A percentile compares a stretch with the other conserved stretches of the same genome.
These are phyloP conservation scores for Monosporascus sp. DNA, from an alignment of 2,329 filamentous ascomycete species.

Conservation along the genomic window DNA sequence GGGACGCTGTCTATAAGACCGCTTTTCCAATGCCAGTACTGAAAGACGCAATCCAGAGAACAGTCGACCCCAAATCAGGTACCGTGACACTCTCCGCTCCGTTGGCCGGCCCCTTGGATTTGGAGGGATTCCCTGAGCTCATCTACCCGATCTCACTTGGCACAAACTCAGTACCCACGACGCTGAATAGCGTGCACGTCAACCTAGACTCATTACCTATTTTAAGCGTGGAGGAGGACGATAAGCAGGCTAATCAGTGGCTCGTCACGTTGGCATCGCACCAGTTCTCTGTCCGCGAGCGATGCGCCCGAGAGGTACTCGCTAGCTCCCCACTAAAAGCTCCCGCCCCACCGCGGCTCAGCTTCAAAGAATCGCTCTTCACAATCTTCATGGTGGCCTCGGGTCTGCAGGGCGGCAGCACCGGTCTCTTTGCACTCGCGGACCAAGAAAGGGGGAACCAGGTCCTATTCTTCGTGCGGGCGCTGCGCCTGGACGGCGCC, in stretches of 20 bases:
- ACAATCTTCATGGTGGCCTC: conserved; percentile 41
- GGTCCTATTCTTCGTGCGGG: conserved; percentile 33
- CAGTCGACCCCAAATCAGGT: conserved; percentile 36
- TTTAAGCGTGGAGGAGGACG: conserved; percentile 27
- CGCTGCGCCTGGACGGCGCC: conserved; percentile 38
- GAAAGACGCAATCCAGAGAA: conserved; percentile 28
- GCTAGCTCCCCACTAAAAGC: conserved; percentile 13
- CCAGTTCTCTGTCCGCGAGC: conserved; percentile 38
- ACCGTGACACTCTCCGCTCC: conserved; percentile 40
- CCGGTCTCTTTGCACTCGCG: conserved; percentile 37
- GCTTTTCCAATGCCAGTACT: conserved; percentile 36
- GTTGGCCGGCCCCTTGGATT: conserved; percentile 21
- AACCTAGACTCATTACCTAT: conserved; percentile 41
- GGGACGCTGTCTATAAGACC: conserved; percentile 25
- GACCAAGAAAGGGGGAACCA: conserved; percentile 25
- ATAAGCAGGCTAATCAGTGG: conserved; percentile 31
- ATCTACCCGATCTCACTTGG: conserved; percentile 31
- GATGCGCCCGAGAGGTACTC: conserved; percentile 25
- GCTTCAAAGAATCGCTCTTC: conserved; percentile 44
- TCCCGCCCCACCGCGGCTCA: conserved; percentile 29
- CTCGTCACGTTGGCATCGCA: conserved; percentile 32
- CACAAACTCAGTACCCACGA: conserved; percentile 24
- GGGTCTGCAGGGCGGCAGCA: conserved; percentile 39
- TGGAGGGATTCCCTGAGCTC: conserved; percentile 24
- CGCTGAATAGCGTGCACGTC: conserved; percentile 34